Evolutionary conservation across 495 filamentous ascomycete species (phyloP), one percentile per base, ranked within the genome.

Genomic region (Penicillium lividum): DNA sequence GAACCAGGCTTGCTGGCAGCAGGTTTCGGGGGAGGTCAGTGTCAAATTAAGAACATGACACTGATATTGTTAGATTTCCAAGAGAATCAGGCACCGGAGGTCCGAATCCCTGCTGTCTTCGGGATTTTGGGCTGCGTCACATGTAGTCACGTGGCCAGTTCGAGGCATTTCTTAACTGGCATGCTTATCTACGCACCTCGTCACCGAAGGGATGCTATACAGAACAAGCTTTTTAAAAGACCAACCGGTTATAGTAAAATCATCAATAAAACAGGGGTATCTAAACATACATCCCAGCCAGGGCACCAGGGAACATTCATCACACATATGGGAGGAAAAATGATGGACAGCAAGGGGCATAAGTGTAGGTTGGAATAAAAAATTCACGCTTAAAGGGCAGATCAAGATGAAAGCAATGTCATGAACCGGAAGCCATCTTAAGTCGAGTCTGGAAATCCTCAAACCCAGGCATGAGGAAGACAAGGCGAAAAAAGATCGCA

Each of bases 271-370:
- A 53, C 44, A 63, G 56, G 66, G 66, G 66, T 68, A 68, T 68
- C 66, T 68, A 64, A 68, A 61, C 53, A 51, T 64, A 66, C 56
- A 61, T 61, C 60, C 60, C 52, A 60, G 34, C 60, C 52, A 60
- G 34, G 34, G 53, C 57, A 49, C 59, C 48, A 45, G 30, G 30
- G 42, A 59, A 49, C 27, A 56, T 45, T 52, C 51, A 59, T 28
- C 38, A 59, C 34, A 49, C 51, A 47, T 52, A 27, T 38, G 51
- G 34, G 51, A 51, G 30, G 31, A 27, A 50, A 60, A 51, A 13
- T 33, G 56, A 60, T 31, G 31, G 46, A n/a, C 22, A 53, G 44
- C 34, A 54, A 56, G 29, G 27, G 18, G 33, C 46, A 55, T 55
- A 27, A 51, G 28, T 11, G 45, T 31, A 54, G 52, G 16, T 33